Conservation (phyloP, 441 rosid genomes). For the Adansonia rubrostipa region DNA sequence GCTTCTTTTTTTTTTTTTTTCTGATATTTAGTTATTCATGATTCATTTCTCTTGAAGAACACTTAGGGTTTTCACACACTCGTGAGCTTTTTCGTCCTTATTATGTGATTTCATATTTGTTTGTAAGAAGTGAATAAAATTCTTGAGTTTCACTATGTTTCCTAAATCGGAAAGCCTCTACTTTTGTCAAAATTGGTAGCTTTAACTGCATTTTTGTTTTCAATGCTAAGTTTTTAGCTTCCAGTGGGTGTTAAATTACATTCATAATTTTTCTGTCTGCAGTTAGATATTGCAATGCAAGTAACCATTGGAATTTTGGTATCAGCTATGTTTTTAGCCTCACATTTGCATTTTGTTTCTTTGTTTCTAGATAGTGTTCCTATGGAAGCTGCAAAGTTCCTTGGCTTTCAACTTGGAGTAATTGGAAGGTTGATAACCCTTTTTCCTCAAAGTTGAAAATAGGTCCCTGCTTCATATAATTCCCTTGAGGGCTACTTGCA, state of each 20-base stretch:
- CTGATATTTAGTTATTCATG: not conserved
- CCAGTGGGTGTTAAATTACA: not conserved
- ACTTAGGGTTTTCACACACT: not conserved
- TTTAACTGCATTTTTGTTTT: not conserved
- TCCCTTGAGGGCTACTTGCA: conserved; percentile 44
- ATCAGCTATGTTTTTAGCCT: not conserved
- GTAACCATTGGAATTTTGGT: not conserved
- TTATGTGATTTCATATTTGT: not conserved
- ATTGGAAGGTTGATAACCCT: conserved; percentile 19
- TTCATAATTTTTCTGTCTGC: not conserved
- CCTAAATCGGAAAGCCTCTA: not conserved
- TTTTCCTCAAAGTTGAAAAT: conserved; percentile 38
- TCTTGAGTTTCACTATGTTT: not conserved
- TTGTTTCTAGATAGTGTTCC: conserved; percentile 41
- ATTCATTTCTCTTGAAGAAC: not conserved
- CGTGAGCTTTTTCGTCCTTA: not conserved
- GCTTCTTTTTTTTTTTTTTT: no score
- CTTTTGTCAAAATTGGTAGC: not conserved
- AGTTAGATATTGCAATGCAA: not conserved
- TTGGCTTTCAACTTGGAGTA: conserved; percentile 36
- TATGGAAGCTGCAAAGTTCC: conserved; percentile 39
- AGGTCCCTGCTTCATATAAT: conserved; percentile 29
- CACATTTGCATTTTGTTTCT: not conserved
- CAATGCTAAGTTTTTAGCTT: not conserved
- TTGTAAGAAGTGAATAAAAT: not conserved